Conservation (phyloP, 306 rosid genomes). For the Cucumis sativus region Cucumber_9930_V3 NC_026656.2:19845501-19846000, state of each 20-base stretch:
- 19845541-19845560: conserved; percentile 90
- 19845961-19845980: too few species aligned
- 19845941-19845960: too few species aligned
- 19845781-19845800: conserved; percentile 86
- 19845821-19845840: conserved; percentile 93
- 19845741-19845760: conserved; percentile 72
- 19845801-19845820: conserved; percentile 99
- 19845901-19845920: too few species aligned
- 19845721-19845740: conserved; percentile 97
- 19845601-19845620: not conserved
- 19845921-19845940: too few species aligned
- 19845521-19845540: conserved; percentile 78
- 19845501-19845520: conserved; percentile 89
- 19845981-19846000: too few species aligned
- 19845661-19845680: conserved; percentile 59
- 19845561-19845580: conserved; percentile 97
- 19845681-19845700: conserved; percentile 93
- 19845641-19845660: not conserved
- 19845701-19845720: conserved; percentile 78
- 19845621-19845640: not conserved
- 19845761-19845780: conserved; percentile 62
- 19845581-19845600: conserved; percentile 42
- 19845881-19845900: not conserved
- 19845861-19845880: not conserved
- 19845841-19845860: conserved; percentile 16